Conservation (phyloP, 768 basidiomycete species). For the Termitomyces sp. region DNA sequence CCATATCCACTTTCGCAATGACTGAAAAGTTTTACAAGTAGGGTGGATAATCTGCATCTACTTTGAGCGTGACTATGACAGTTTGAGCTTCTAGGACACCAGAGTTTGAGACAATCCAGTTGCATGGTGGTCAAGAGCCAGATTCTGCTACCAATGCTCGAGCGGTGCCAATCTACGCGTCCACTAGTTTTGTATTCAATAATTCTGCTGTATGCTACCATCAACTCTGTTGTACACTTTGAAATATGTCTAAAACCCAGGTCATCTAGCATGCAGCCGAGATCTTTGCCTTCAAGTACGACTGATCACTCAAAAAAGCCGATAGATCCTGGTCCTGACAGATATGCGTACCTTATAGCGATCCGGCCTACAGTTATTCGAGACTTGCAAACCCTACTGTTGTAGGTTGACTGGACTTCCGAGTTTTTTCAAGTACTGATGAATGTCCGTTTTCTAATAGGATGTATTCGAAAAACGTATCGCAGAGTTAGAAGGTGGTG, state of each 20-base stretch:
- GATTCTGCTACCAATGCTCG: slow-evolving; percentile 69
- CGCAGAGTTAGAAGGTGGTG: slow-evolving; percentile 77
- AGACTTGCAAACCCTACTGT: slow-evolving; percentile 69
- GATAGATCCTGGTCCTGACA: not conserved
- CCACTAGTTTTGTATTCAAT: slow-evolving; percentile 73
- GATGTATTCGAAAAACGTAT: slow-evolving; percentile 80
- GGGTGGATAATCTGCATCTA: not conserved
- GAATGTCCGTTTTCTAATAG: slow-evolving; percentile 30
- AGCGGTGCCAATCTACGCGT: slow-evolving; percentile 75
- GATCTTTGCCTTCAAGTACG: slow-evolving; percentile 61
- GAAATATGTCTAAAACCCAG: not conserved
- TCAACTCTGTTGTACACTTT: not conserved
- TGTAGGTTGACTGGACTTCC: slow-evolving; percentile 29
- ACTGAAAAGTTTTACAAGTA: not conserved
- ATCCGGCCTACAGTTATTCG: slow-evolving; percentile 61
- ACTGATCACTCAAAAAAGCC: not conserved
- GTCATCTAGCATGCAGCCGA: slow-evolving; percentile 60
- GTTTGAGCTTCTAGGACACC: slow-evolving; percentile 38
- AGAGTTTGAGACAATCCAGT: slow-evolving; percentile 77
- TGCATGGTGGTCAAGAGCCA: slow-evolving; percentile 70
- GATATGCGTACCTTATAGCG: slow-evolving; percentile 24
- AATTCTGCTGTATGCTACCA: slow-evolving; percentile 34
- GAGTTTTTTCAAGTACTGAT: not conserved
- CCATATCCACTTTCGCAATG: not conserved
- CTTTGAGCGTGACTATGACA: not conserved